These are phyloP conservation scores for Themeda triandra DNA, from an alignment of 176 grass and related monocot genomes.

Conservation along the genomic window DNA sequence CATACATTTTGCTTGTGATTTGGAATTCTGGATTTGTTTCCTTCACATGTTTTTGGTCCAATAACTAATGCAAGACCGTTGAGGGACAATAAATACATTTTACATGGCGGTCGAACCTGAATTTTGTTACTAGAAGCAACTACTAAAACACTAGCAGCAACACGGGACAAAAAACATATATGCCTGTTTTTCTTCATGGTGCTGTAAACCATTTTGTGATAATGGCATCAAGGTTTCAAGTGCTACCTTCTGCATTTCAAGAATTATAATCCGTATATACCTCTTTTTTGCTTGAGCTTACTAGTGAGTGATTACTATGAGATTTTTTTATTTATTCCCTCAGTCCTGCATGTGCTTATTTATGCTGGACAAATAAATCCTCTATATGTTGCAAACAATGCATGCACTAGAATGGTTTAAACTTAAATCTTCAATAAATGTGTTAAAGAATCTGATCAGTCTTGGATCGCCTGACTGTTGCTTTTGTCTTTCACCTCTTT, in stretches of 20 bases:
- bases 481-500: too few species aligned
- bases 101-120: too few species aligned
- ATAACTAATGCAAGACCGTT: not conserved
- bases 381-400: too few species aligned
- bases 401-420: too few species aligned
- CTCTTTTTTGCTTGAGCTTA: not conserved
- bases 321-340: not conserved
- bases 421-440: too few species aligned
- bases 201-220: not conserved
- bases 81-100: not conserved
- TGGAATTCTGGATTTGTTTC: not conserved
- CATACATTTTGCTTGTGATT: not conserved
- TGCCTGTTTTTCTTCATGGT: not conserved
- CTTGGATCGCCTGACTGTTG: too few species aligned
- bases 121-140: too few species aligned
- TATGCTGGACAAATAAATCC: not conserved
- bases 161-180: not conserved
- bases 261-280: not conserved
- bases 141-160: too few species aligned
- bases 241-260: not conserved
- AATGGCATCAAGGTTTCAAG: too few species aligned
- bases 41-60: not conserved
- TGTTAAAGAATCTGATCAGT: too few species aligned
- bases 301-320: not conserved
- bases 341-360: not conserved